Evolutionary conservation across 1,284 basidiomycete species (phyloP).

Genomic region (Rhizopogon parksii): DNA sequence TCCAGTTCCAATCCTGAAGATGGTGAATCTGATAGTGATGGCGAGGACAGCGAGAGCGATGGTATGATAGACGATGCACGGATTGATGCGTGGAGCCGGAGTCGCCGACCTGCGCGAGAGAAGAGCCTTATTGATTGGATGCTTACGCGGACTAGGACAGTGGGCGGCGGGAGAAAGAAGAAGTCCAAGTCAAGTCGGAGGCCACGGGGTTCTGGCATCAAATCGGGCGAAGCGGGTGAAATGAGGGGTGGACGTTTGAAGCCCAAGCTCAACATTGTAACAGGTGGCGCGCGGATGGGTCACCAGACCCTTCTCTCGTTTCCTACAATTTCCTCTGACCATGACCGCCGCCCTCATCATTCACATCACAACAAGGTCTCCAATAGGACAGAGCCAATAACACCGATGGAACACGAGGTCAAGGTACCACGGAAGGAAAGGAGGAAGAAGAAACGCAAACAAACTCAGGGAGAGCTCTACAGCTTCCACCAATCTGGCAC

Average conservation of each 20-base stretch:
- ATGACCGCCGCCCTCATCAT: constrained; percentile 5
- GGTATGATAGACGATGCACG: constrained; percentile 26
- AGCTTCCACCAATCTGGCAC: constrained; percentile 22
- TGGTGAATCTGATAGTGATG: constrained; percentile 20
- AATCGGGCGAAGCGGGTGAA: constrained; percentile 8
- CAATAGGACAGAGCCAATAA: constrained; percentile 1
- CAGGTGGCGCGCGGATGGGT: constrained; percentile 28
- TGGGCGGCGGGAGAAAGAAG: constrained; percentile 19
- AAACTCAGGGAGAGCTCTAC: constrained; percentile 15
- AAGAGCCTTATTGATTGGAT: constrained; percentile 53
- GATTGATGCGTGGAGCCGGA: constrained; percentile 27
- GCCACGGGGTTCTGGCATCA: constrained; percentile 3
- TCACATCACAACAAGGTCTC: constrained; percentile 7
- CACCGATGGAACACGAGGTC: constrained; percentile 1
- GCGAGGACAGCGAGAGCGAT: constrained; percentile 19
- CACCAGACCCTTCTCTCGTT: constrained; percentile 36
- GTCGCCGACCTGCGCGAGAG: constrained; percentile 26
- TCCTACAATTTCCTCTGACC: constrained; percentile 6
- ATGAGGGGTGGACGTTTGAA: background rate
- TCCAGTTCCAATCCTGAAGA: background rate
- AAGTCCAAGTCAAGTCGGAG: constrained; percentile 6
- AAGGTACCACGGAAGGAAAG: constrained; percentile 7
- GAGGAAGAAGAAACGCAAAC: constrained; percentile 13
- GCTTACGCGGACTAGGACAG: constrained; percentile 37
- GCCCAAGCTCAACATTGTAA: constrained; percentile 30